phyloP scores from a whole-genome alignment of 192 early-diverging fungal species.

The Funneliformis mosseae region DNA sequence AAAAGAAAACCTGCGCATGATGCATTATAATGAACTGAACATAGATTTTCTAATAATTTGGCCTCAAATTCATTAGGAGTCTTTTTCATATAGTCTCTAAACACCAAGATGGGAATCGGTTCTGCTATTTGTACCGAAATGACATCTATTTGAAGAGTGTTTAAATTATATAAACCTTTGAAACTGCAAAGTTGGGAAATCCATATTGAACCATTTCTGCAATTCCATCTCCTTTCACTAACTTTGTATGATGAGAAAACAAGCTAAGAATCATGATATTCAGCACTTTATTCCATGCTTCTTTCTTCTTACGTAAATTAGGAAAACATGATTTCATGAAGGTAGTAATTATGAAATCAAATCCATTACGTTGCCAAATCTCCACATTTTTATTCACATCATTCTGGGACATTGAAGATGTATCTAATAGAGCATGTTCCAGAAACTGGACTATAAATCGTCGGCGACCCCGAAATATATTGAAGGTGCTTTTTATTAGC shows the following conservation, averaged over 20 bases:
- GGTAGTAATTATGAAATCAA: neutral
- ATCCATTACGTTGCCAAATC: no score
- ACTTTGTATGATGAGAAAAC: neutral
- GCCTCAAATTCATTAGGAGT: neutral
- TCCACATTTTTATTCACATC: no score
- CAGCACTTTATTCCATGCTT: neutral
- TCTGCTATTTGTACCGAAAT: neutral
- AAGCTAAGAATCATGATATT: neutral
- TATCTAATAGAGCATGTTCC: no score
- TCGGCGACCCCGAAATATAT: no score
- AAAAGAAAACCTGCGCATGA: neutral
- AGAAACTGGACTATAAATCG: no score
- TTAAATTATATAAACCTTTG: no score
- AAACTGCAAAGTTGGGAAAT: neutral
- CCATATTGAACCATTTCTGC: neutral
- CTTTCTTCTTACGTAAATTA: neutral
- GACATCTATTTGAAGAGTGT: neutral
- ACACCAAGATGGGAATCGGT: neutral
- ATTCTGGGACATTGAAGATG: no score
- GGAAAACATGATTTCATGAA: neutral
- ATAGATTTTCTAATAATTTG: neutral
- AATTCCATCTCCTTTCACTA: neutral
- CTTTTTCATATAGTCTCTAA: neutral
- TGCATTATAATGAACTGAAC: neutral
- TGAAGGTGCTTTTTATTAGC: no score